A percentile compares a stretch with the other conserved stretches of the same genome.
Conservation (phyloP, 352 stramenopile genomes). For the Phytophthora tubulina region DNA sequence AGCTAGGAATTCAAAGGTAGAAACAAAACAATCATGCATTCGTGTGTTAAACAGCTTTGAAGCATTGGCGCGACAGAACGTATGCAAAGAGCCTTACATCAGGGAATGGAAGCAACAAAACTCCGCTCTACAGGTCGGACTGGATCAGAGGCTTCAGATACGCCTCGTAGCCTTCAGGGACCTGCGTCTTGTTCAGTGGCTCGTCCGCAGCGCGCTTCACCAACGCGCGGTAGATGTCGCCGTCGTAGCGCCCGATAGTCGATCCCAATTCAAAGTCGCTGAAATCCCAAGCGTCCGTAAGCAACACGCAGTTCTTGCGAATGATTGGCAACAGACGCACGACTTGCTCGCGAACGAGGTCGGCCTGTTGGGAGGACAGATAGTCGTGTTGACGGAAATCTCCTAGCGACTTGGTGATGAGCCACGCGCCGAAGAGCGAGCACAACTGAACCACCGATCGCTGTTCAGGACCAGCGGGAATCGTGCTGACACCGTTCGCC, state of each 20-base stretch:
- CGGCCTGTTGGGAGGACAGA: conserved; percentile 51
- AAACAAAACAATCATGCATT: too few relatives aligned
- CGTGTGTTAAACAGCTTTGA: too few relatives aligned
- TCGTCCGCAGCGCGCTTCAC: conserved; percentile 50
- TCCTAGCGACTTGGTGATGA: conserved; percentile 54
- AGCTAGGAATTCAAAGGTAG: too few relatives aligned
- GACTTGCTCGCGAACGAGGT: conserved; percentile 46
- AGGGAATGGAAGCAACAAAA: too few relatives aligned
- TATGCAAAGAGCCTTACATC: too few relatives aligned
- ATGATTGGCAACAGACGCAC: conserved; percentile 47
- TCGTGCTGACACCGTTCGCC: conserved; percentile 25
- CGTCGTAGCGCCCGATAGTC: conserved; percentile 60
- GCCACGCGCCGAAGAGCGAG: conserved; percentile 52
- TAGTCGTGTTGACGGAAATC: conserved; percentile 69
- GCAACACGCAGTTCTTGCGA: conserved; percentile 57
- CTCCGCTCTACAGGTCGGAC: conserved; percentile 17
- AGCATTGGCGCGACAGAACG: too few relatives aligned
- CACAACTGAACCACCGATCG: conserved; percentile 42
- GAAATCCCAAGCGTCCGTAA: conserved; percentile 57
- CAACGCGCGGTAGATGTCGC: conserved; percentile 64
- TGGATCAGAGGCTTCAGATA: conserved; percentile 51
- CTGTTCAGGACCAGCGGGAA: conserved; percentile 41
- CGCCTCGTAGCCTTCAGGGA: conserved; percentile 53
- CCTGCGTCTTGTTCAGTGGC: conserved; percentile 57
- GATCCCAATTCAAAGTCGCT: conserved; percentile 77